A percentile compares a stretch with the other conserved stretches of the same genome.
Conservation (phyloP, 345 rosid genomes). For the Rubroshorea leprosula region DNA sequence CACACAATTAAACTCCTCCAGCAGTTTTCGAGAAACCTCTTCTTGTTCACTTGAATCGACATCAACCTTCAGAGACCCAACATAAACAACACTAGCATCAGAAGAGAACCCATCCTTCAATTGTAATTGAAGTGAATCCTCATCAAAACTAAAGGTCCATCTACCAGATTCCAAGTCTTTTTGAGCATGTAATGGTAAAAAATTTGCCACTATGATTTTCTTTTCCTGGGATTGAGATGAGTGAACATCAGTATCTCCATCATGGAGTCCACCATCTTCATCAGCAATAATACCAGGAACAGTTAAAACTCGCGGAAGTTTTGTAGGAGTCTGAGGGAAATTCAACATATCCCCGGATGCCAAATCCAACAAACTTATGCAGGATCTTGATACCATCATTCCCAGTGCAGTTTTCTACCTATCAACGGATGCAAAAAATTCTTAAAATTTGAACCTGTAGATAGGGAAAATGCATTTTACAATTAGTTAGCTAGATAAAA, state of each 20-base stretch:
- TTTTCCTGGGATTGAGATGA: constrained; percentile 30
- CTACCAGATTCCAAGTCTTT: constrained; percentile 19
- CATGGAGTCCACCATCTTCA: constrained; percentile 36
- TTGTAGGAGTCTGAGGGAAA: constrained; percentile 27
- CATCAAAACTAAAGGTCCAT: constrained; percentile 39
- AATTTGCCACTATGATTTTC: constrained; percentile 36
- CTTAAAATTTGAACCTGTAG: too few species aligned
- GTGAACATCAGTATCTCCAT: constrained; percentile 33
- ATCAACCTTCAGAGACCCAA: constrained; percentile 33
- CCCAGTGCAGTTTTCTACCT: constrained; percentile 20
- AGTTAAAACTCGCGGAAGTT: constrained; percentile 41
- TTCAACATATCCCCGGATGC: constrained; percentile 36
- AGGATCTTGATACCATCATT: constrained; percentile 49
- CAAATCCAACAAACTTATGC: constrained; percentile 47
- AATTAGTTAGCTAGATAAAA: too few species aligned
- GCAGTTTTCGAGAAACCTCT: constrained; percentile 28
- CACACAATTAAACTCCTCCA: constrained; percentile 35
- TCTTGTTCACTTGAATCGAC: constrained; percentile 34
- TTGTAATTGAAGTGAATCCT: constrained; percentile 34
- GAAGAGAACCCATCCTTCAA: constrained; percentile 35
- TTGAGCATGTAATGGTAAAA: constrained; percentile 36
- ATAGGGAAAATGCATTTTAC: too few species aligned
- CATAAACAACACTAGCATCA: constrained; percentile 32
- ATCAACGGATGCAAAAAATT: too few species aligned
- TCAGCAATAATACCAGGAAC: constrained; percentile 39